A percentile compares a stretch with the other conserved stretches of the same genome.
These are phyloP conservation scores for Carex arenaria DNA, from an alignment of 202 grass and related monocot genomes.

Conservation along the genomic window DNA sequence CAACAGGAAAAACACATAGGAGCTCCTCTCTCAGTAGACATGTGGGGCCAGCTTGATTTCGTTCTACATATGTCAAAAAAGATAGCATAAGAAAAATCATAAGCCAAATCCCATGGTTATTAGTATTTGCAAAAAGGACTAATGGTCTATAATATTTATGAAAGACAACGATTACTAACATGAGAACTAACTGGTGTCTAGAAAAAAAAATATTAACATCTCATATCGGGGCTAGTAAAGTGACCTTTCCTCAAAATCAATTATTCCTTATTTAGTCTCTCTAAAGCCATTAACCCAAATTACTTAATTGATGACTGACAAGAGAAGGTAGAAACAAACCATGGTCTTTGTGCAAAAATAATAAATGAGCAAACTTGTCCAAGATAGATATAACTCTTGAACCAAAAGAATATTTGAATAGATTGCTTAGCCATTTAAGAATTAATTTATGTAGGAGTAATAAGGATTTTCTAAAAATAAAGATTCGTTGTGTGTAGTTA, in stretches of 20 bases:
- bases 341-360: not conserved
- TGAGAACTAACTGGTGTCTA: not conserved
- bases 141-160: not conserved
- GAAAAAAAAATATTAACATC: not conserved
- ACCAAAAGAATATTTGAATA: not conserved
- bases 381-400: not conserved
- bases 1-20: slow-evolving; percentile 65
- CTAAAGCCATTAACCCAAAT: not conserved
- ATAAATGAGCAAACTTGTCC: not conserved
- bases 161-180: not conserved
- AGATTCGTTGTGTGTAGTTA: not conserved
- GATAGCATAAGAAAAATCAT: slow-evolving; percentile 16
- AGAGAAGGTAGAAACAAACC: not conserved
- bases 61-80: slow-evolving; percentile 44
- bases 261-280: not conserved
- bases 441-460: not conserved
- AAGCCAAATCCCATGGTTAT: slow-evolving; percentile 1
- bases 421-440: not conserved
- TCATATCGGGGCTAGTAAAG: not conserved
- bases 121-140: not conserved
- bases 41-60: slow-evolving; percentile 34
- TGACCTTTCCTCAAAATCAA: slow-evolving; percentile 1
- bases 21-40: slow-evolving; percentile 48
- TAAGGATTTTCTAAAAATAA: not conserved
- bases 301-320: not conserved